A percentile compares a stretch with the other conserved stretches of the same genome.
These are phyloP conservation scores for Colletotrichum sp. DNA, from an alignment of 2,329 filamentous ascomycete genomes.

Conservation along the genomic window DNA sequence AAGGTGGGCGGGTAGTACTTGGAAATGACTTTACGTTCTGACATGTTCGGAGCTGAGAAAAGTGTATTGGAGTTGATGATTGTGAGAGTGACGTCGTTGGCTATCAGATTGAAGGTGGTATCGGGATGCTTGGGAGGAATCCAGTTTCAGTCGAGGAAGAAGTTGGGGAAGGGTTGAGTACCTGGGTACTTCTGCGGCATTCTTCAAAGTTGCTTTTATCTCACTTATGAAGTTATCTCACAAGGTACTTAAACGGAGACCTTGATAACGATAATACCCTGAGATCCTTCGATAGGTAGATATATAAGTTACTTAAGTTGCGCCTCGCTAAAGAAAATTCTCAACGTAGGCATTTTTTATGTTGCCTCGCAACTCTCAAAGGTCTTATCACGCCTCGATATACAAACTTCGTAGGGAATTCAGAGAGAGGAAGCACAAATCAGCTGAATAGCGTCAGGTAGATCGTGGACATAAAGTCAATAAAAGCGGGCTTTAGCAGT, in stretches of 20 bases:
- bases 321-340: too few relatives aligned
- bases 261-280: not conserved
- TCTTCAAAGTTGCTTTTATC: not conserved
- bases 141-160: not conserved
- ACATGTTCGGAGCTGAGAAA: not conserved
- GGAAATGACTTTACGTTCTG: not conserved
- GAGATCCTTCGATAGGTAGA: not conserved
- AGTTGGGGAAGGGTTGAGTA: not conserved
- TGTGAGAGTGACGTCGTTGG: not conserved
- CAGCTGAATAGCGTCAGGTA: not conserved
- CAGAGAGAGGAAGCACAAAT: not conserved
- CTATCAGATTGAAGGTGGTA: not conserved
- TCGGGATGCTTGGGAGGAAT: not conserved
- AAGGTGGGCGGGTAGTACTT: not conserved
- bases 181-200: rapidly evolving
- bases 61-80: not conserved
- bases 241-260: not conserved
- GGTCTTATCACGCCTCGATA: not conserved
- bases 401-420: not conserved
- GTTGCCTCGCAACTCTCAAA: not conserved
- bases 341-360: not conserved
- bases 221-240: rapidly evolving
- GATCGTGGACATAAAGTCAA: not conserved
- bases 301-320: not conserved
- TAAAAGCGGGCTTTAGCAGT: not conserved